Conservation (phyloP, 2,329 filamentous ascomycete genomes). For the Fusarium dlaminii region DNA sequence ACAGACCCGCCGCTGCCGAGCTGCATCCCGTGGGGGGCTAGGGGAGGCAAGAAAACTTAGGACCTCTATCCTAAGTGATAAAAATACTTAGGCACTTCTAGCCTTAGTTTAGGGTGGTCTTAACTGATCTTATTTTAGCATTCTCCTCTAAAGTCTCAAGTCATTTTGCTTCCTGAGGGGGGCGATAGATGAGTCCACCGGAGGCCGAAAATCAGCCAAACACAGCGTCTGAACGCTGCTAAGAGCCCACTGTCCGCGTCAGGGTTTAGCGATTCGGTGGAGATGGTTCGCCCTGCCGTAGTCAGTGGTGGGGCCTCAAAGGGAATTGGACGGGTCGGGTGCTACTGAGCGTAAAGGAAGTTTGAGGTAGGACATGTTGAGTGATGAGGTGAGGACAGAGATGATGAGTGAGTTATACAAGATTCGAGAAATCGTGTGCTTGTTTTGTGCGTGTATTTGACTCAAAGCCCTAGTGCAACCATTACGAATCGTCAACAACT, state of each 20-base stretch:
- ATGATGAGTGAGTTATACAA: neutral
- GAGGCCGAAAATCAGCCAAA: conserved; percentile 19
- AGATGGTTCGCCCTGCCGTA: conserved; percentile 39
- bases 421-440: neutral
- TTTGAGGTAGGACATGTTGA: neutral
- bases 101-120: too few species aligned
- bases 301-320: conserved; percentile 26
- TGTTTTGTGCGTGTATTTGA: neutral
- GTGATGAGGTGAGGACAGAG: neutral
- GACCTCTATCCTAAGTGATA: neutral
- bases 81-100: neutral
- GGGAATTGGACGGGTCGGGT: neutral
- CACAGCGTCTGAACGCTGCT: conserved; percentile 1
- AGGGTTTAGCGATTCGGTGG: conserved; percentile 33
- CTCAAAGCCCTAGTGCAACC: neutral
- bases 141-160: neutral
- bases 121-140: neutral
- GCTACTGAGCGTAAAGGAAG: neutral
- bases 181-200: conserved; percentile 14
- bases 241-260: conserved; percentile 21
- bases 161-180: neutral
- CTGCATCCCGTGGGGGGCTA: conserved; percentile 24
- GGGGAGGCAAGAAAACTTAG: neutral
- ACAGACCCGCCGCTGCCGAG: conserved; percentile 23
- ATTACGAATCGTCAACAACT: neutral